Percentiles rank a stretch among this genome's conserved stretches.
Evolutionary conservation across 495 filamentous ascomycete species (phyloP).

Genomic region (Collariella sp.): DNA sequence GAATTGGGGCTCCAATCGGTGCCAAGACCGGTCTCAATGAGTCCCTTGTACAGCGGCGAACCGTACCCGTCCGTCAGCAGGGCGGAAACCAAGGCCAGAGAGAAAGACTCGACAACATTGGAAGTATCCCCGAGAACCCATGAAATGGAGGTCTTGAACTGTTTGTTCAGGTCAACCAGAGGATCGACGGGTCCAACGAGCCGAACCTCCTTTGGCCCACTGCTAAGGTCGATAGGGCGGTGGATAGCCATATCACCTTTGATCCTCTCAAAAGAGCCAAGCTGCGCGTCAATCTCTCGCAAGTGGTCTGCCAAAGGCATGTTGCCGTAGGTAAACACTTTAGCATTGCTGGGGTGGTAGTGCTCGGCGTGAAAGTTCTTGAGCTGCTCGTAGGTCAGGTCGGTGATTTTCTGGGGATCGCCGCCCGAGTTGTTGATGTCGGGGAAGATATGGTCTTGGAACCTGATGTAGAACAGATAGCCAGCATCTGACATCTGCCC

Average conservation of each 20-base stretch:
- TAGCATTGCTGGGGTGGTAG: slow-evolving; percentile 95
- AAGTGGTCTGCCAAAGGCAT: slow-evolving; percentile 78
- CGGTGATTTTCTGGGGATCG: slow-evolving; percentile 91
- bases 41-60: slow-evolving; percentile 81
- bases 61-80: slow-evolving; percentile 89
- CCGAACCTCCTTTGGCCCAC: slow-evolving; percentile 56
- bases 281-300: slow-evolving; percentile 59
- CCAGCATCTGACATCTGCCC: slow-evolving; percentile 96
- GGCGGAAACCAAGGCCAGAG: slow-evolving; percentile 67
- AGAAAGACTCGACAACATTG: slow-evolving; percentile 79
- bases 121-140: slow-evolving; percentile 82
- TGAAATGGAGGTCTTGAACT: slow-evolving; percentile 86
- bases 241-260: slow-evolving; percentile 64
- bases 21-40: slow-evolving; percentile 85
- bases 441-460: slow-evolving; percentile 90
- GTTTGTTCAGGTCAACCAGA: slow-evolving; percentile 71
- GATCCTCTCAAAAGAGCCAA: slow-evolving; percentile 62
- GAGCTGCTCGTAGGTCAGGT: slow-evolving; percentile 80
- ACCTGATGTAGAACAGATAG: slow-evolving; percentile 89
- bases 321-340: slow-evolving; percentile 90
- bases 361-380: slow-evolving; percentile 79
- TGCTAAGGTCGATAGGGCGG: slow-evolving; percentile 60
- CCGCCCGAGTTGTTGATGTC: slow-evolving; percentile 92
- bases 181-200: slow-evolving; percentile 83
- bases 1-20: slow-evolving; percentile 92